A percentile compares a stretch with the other conserved stretches of the same genome.
These are phyloP conservation scores for Penicillium sp. DNA, from an alignment of 2,329 filamentous ascomycete species.

Conservation along the genomic window DNA sequence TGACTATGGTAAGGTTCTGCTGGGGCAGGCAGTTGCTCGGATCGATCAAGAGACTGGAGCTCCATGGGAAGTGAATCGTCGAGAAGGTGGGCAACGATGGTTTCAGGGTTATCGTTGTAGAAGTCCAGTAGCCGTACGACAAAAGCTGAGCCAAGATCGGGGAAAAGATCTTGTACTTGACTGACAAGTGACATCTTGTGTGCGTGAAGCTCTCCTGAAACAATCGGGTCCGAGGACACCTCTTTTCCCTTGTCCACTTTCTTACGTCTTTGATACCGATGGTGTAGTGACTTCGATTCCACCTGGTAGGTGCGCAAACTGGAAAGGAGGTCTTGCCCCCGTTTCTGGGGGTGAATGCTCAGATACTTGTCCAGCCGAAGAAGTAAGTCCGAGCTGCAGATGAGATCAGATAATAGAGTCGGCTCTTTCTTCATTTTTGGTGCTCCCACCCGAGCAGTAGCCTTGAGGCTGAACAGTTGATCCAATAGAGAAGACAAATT, in stretches of 20 bases:
- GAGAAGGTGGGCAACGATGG: constrained; percentile 76
- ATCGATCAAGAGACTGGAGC: constrained; percentile 62
- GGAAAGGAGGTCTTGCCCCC: constrained; percentile 41
- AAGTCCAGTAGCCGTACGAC: constrained; percentile 75
- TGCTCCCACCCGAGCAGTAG: constrained; percentile 62
- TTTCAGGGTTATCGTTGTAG: constrained; percentile 73
- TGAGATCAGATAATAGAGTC: constrained; percentile 75
- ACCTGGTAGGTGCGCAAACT: constrained; percentile 41
- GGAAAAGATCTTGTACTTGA: constrained; percentile 91
- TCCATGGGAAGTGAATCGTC: constrained; percentile 71
- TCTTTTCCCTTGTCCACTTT: constrained; percentile 44
- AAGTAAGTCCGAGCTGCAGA: constrained; percentile 75
- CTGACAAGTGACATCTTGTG: constrained; percentile 82
- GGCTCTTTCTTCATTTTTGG: constrained; percentile 39
- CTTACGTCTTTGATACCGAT: constrained; percentile 42
- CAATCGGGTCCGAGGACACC: constrained; percentile 27
- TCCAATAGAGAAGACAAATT: constrained; percentile 76
- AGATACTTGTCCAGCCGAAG: constrained; percentile 40
- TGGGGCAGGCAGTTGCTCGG: constrained; percentile 49
- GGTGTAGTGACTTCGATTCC: constrained; percentile 40
- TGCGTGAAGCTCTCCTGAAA: constrained; percentile 60
- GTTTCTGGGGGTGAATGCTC: constrained; percentile 37
- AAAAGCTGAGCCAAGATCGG: constrained; percentile 79
- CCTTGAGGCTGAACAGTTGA: constrained; percentile 76
- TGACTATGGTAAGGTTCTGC: constrained; percentile 50